Evolutionary conservation across 257 asterid species (phyloP), one percentile per base, ranked within the genome.

Genomic region (Parsonsia alboflavescens): DNA sequence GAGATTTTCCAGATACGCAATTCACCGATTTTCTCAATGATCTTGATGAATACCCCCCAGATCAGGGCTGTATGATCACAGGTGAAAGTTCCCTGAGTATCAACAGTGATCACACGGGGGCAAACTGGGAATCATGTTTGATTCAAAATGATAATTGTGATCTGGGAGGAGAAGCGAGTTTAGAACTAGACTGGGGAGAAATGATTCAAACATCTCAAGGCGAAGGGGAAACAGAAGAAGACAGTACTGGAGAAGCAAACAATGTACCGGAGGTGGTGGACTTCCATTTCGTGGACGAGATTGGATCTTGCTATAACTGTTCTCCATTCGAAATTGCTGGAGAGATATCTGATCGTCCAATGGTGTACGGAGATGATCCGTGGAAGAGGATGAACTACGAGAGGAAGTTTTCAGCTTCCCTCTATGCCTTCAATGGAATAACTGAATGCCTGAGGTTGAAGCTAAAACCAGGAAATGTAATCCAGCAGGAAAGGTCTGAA

Each of bases 381-480:
- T 70, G 61, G 93, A 86, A 83, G 84, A 84, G 93, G 80, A 86
- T 90, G 92, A 89, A 79, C 68, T 91, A 89, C 42, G 97, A 91
- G 86, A 86, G 97, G 84, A 89, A 89, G 72, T 85, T 84, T 70
- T 91, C 97, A 1, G 97, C 97, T 33, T 86, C 93, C 8, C 78
- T 91, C 12, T 91, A 91, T 50, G 95, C 97, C 0, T 89, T 91
- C 64, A 89, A 89, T 73, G 97, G 97, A n/a, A 86, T 91, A 42
- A 83, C 84, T 0, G 97, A 91, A 77, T 91, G 92, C 83, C 63
- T 91, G 64, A 89, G 85, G 49, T 73, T 91, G 86, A 86, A 84
- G 75, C 88, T 84, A 36, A 68, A 75, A 68, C 80, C 88, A 0
- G 89, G 80, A 41, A 64, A 10, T 24, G 45, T 21, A 70, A 46